These are phyloP conservation scores for Cercospora berteroae DNA, from an alignment of 2,329 filamentous ascomycete species.

Conservation along the genomic window DNA sequence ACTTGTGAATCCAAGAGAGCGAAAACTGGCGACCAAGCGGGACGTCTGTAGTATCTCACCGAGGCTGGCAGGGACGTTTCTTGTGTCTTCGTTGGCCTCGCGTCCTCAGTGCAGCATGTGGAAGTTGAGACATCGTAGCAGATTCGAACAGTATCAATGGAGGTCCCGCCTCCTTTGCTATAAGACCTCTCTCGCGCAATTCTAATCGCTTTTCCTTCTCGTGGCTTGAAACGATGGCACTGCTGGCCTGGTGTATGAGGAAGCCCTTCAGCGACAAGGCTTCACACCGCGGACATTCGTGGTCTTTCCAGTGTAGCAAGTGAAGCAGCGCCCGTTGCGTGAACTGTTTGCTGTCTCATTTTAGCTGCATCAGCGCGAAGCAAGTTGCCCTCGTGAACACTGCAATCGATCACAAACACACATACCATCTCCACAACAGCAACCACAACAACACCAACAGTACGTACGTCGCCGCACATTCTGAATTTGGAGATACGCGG, in stretches of 20 bases:
- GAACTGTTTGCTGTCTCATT: neutral
- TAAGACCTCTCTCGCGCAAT: neutral
- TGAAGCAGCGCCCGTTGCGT: neutral
- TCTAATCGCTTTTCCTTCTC: neutral
- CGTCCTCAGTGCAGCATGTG: neutral
- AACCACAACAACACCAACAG: neutral
- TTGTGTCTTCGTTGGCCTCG: neutral
- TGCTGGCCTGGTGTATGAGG: neutral
- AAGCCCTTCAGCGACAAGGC: neutral
- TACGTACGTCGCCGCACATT: neutral
- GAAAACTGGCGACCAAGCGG: neutral
- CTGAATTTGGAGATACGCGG: neutral
- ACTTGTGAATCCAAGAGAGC: neutral
- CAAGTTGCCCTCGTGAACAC: neutral
- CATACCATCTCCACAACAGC: neutral
- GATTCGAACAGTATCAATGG: neutral
- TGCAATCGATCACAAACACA: neutral
- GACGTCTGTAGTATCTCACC: neutral
- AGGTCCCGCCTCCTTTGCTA: neutral
- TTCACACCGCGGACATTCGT: neutral
- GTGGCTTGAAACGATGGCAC: neutral
- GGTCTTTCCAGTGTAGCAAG: neutral
- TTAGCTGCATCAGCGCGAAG: neutral
- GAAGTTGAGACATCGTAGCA: neutral
- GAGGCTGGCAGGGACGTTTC: neutral